phyloP scores from a whole-genome alignment of 148 eudicot species.

The Vaccinium corymbosum region DNA sequence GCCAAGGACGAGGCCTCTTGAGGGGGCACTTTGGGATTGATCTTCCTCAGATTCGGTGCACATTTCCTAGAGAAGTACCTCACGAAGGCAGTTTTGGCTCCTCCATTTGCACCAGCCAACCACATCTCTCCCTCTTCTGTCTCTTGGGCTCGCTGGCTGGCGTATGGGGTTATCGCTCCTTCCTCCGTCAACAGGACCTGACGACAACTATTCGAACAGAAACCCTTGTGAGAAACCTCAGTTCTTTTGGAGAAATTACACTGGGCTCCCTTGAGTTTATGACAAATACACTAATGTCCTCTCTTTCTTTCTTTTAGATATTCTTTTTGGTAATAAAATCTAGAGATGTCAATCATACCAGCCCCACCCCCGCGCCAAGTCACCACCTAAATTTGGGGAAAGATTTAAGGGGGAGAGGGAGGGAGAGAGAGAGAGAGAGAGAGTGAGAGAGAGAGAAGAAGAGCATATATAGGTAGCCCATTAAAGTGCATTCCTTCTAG shows the following conservation, averaged over 20 bases:
- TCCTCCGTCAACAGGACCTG: neutral
- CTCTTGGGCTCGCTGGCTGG: neutral
- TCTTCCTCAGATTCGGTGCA: constrained; percentile 38
- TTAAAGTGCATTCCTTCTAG: no score
- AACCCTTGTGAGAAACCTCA: neutral
- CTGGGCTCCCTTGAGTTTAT: neutral
- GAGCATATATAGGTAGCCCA: no score
- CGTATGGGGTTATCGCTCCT: neutral
- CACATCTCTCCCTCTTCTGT: constrained; percentile 16
- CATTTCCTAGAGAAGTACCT: constrained; percentile 29
- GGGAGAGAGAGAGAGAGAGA: no score
- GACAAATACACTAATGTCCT: neutral
- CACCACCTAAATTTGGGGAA: no score
- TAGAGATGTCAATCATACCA: no score
- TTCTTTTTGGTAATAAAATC: no score
- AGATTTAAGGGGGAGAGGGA: no score
- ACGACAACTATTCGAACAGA: neutral
- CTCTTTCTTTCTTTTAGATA: no score
- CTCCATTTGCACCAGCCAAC: constrained; percentile 18
- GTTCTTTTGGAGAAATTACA: neutral
- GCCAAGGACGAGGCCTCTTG: constrained; percentile 40
- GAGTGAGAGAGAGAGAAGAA: no score
- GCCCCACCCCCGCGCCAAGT: no score
- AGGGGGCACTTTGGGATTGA: constrained; percentile 38
- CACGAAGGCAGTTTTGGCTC: constrained; percentile 8